These are phyloP conservation scores for Carnegiea gigantea DNA, from an alignment of 179 eudicot genomes.

Conservation along the genomic window DNA sequence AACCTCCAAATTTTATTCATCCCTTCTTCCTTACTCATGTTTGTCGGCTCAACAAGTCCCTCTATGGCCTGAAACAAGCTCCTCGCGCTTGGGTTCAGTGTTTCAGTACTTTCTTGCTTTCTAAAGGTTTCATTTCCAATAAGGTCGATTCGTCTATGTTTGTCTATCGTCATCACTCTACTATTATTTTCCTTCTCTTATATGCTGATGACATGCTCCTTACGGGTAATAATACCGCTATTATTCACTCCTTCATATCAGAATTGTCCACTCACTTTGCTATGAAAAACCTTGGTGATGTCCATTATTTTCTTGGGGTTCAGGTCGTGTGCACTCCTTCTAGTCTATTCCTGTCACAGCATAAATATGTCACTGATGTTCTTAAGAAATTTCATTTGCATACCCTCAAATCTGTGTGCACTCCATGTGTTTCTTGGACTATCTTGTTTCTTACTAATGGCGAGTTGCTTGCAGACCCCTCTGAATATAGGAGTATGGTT, in stretches of 20 bases:
- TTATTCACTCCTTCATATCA: neutral
- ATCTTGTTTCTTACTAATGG: neutral
- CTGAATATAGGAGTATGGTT: neutral
- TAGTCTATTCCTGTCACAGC: neutral
- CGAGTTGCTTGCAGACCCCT: neutral
- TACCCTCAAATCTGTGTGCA: neutral
- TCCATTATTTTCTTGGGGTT: slow-evolving; percentile 1
- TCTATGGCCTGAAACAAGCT: neutral
- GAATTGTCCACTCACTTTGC: neutral
- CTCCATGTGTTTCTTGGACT: neutral
- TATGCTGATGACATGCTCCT: neutral
- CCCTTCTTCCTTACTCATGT: neutral
- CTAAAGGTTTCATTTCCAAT: neutral
- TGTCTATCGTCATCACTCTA: no score
- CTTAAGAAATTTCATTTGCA: neutral
- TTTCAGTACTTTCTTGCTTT: neutral
- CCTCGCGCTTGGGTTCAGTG: neutral
- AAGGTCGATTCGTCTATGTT: neutral
- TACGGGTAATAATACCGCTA: neutral
- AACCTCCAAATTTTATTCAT: neutral
- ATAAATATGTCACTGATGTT: neutral
- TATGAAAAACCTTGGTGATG: neutral
- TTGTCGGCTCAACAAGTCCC: neutral
- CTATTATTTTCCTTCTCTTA: no score
- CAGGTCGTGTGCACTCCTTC: neutral